phyloP scores from a whole-genome alignment of 805 yeast genomes.

The Ogataea pignaliae region DNA sequence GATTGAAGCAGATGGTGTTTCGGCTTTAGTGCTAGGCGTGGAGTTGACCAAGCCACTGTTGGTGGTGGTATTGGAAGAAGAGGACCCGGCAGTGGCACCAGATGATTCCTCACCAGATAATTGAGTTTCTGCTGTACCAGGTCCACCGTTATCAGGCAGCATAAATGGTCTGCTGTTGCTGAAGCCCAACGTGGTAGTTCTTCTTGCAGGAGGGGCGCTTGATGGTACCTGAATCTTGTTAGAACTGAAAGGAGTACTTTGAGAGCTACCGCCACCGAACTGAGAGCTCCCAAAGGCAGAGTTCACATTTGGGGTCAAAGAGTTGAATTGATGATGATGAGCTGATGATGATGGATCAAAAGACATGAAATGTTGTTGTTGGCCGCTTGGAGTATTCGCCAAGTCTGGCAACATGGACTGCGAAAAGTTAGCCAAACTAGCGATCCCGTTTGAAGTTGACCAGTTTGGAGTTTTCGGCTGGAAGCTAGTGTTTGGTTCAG shows the following conservation, averaged over 20 bases:
- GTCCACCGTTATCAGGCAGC: slow-evolving; percentile 16
- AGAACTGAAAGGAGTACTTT: slow-evolving; percentile 21
- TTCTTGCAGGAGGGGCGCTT: slow-evolving; percentile 22
- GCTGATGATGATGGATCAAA: slow-evolving; percentile 7
- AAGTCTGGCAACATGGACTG: slow-evolving; percentile 19
- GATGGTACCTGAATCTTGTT: slow-evolving; percentile 13
- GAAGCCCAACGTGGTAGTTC: slow-evolving; percentile 17
- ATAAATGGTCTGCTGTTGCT: slow-evolving; percentile 17
- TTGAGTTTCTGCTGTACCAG: neutral
- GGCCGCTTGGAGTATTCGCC: slow-evolving; percentile 18
- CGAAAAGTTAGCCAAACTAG: slow-evolving; percentile 11
- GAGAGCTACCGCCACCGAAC: slow-evolving; percentile 7
- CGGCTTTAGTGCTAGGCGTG: slow-evolving; percentile 9
- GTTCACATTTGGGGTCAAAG: slow-evolving; percentile 20
- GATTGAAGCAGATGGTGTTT: slow-evolving; percentile 4
- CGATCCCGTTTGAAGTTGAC: slow-evolving; percentile 15
- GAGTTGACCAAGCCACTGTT: slow-evolving; percentile 1
- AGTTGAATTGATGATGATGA: slow-evolving; percentile 14
- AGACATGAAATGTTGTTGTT: slow-evolving; percentile 5
- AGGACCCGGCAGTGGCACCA: too few species aligned
- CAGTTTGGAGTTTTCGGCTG: slow-evolving; percentile 35
- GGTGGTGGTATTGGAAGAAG: too few species aligned
- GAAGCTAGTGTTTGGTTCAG: slow-evolving; percentile 9
- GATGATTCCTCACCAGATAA: too few species aligned
- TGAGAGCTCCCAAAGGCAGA: slow-evolving; percentile 14